phyloP scores from a whole-genome alignment of 352 stramenopile species.

The Globisporangium radiosum region DNA sequence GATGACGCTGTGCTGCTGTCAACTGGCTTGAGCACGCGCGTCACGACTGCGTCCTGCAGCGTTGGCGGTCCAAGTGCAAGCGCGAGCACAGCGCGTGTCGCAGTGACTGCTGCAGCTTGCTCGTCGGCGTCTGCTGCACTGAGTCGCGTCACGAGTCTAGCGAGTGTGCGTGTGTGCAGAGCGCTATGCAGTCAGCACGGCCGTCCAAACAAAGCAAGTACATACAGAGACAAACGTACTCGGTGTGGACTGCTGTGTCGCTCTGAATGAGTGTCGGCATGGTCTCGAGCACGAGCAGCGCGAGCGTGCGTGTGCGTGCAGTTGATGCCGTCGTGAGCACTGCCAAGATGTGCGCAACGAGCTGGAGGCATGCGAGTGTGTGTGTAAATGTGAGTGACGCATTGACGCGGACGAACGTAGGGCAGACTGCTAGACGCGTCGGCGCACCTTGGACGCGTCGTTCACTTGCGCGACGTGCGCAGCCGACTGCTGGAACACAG shows the following conservation, averaged over 20 bases:
- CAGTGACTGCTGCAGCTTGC: constrained; percentile 23
- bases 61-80: constrained; percentile 10
- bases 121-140: constrained; percentile 16
- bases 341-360: constrained; percentile 18
- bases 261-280: constrained; percentile 32
- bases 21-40: not conserved
- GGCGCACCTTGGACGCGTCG: constrained; percentile 29
- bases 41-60: constrained; percentile 9
- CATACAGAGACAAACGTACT: constrained; percentile 8
- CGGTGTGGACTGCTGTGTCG: constrained; percentile 19
- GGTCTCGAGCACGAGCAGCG: constrained; percentile 32
- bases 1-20: not conserved
- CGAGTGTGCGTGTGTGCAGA: not conserved
- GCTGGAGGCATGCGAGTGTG: not conserved
- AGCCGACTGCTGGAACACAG: constrained; percentile 29
- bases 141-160: not conserved
- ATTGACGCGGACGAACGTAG: too few relatives aligned
- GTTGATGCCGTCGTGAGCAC: constrained; percentile 11
- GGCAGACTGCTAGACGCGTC: not conserved
- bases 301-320: constrained; percentile 17
- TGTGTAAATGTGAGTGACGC: not conserved
- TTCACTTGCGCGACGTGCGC: constrained; percentile 43
- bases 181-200: too few relatives aligned
- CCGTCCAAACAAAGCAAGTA: not conserved
- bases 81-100: constrained; percentile 18